phyloP scores from a whole-genome alignment of 176 grass and related monocot species.

The Zoysia japonica region DNA sequence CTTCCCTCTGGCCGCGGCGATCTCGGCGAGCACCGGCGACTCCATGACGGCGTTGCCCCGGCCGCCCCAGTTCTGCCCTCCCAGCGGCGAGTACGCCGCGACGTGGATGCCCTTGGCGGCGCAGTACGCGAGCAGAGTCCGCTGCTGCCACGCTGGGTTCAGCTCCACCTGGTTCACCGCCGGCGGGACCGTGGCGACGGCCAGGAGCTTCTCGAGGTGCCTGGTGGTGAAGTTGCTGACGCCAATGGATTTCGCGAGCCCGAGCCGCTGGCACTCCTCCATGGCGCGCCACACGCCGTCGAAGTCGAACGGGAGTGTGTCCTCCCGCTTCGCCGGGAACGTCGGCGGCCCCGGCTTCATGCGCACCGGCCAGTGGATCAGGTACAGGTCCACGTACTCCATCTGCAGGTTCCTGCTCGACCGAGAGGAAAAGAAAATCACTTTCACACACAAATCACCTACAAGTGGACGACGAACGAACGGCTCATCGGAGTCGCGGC shows the following conservation, averaged over 20 bases:
- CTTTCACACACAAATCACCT: no score
- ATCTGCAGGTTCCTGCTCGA: conserved; percentile 46
- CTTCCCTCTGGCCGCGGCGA: conserved; percentile 55
- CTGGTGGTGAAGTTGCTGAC: conserved; percentile 75
- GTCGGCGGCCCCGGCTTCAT: conserved; percentile 6
- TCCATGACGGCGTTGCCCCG: conserved; percentile 30
- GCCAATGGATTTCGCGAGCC: conserved; percentile 58
- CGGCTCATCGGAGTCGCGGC: not conserved
- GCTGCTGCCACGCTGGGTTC: conserved; percentile 71
- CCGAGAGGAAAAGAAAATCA: not conserved
- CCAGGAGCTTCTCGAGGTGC: conserved; percentile 44
- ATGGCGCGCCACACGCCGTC: conserved; percentile 58
- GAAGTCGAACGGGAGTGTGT: conserved; percentile 49
- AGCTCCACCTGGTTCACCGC: conserved; percentile 79
- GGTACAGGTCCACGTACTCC: conserved; percentile 76
- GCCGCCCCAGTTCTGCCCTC: conserved; percentile 44
- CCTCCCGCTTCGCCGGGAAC: conserved; percentile 35
- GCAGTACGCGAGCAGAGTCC: conserved; percentile 49
- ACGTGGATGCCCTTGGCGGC: conserved; percentile 53
- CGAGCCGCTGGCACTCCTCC: conserved; percentile 64
- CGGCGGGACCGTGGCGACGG: conserved; percentile 39
- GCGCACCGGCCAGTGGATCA: conserved; percentile 67
- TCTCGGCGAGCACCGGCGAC: conserved; percentile 50
- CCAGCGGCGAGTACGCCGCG: conserved; percentile 55
- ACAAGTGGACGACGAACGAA: not conserved